These are phyloP conservation scores for Mycena crocata DNA, from an alignment of 768 basidiomycete genomes.

Conservation along the genomic window DNA sequence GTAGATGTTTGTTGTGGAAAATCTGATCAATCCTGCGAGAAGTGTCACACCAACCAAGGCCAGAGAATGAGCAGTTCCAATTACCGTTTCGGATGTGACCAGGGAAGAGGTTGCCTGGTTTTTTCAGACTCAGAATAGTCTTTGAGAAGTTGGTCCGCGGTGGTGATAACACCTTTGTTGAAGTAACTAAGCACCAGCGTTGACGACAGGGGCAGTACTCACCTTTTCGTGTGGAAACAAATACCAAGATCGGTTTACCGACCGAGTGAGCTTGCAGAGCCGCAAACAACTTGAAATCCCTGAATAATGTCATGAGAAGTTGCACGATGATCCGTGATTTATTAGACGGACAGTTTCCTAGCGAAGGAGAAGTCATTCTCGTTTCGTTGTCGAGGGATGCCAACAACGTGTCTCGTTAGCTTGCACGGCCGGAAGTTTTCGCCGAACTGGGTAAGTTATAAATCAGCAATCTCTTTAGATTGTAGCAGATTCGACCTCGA, in stretches of 20 bases:
- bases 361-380: constrained; percentile 87
- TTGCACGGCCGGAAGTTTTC: constrained; percentile 93
- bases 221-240: constrained; percentile 92
- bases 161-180: constrained; percentile 64
- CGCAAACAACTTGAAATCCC: constrained; percentile 76
- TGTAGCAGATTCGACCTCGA: constrained; percentile 64
- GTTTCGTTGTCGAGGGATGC: constrained; percentile 68
- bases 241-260: constrained; percentile 89
- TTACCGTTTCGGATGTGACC: constrained; percentile 72
- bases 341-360: constrained; percentile 56
- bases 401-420: constrained; percentile 78
- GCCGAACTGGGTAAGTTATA: constrained; percentile 75
- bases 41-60: constrained; percentile 11
- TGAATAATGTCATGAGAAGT: not conserved
- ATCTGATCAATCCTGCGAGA: constrained; percentile 59
- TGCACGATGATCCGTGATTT: not conserved
- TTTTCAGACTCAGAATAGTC: constrained; percentile 71
- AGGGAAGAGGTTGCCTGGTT: constrained; percentile 67
- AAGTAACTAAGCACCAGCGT: not conserved
- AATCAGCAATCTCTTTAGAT: constrained; percentile 7
- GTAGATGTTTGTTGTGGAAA: constrained; percentile 77
- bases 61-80: constrained; percentile 9
- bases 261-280: constrained; percentile 78
- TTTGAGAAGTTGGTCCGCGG: constrained; percentile 83
- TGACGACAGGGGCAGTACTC: not conserved